phyloP scores from a whole-genome alignment of 257 asterid species.

The Solanum lignicaule region DNA sequence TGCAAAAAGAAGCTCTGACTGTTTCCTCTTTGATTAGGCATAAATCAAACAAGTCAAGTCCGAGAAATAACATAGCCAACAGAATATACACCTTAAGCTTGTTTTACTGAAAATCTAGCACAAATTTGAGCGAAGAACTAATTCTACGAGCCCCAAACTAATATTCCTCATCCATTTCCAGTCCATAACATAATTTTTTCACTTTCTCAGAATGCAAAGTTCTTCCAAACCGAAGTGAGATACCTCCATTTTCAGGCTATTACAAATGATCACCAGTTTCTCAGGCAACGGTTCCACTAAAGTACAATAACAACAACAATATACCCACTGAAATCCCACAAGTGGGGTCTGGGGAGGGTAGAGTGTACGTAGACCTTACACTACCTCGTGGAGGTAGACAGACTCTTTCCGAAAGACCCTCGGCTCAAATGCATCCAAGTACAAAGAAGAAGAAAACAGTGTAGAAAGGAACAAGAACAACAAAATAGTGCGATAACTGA shows the following conservation, averaged over 20 bases:
- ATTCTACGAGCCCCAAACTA: not conserved
- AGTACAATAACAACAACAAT: not conserved
- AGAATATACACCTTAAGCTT: not conserved
- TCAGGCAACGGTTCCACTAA: not conserved
- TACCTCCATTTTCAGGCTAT: not conserved
- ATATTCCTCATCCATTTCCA: not conserved
- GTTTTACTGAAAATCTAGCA: not conserved
- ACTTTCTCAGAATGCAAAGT: not conserved
- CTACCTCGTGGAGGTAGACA: not conserved
- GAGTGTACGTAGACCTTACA: not conserved
- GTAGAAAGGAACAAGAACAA: not conserved
- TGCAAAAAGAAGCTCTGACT: not conserved
- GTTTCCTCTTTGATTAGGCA: not conserved
- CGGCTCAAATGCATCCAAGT: not conserved
- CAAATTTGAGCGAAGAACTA: not conserved
- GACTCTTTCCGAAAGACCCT: not conserved
- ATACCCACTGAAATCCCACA: not conserved
- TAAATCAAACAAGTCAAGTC: not conserved
- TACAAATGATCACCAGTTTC: not conserved
- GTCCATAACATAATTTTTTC: not conserved
- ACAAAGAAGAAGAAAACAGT: not conserved
- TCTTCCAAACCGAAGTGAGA: not conserved
- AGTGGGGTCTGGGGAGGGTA: not conserved
- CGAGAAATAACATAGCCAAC: not conserved
- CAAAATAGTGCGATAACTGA: not conserved